Evolutionary conservation across 1,284 basidiomycete species (phyloP), one percentile per base, ranked within the genome.

Genomic region (Fomitopsis betulina): DNA sequence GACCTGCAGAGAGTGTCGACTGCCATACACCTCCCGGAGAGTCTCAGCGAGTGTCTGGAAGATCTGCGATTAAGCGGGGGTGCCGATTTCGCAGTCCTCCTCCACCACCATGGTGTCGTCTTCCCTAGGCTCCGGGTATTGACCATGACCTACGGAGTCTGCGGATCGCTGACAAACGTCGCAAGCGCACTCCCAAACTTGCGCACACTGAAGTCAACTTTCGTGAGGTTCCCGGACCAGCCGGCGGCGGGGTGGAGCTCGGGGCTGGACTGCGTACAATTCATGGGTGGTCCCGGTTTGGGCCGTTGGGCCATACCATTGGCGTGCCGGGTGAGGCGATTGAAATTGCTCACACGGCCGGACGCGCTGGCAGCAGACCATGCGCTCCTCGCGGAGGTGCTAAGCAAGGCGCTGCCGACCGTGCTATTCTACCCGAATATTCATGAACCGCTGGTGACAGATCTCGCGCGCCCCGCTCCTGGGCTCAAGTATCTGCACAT

Each of bases 171-270:
- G 3, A 23, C 37, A 8, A 39, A 17, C 19, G 12, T 57, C 9
- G 49, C 56, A 21, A 39, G 37, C 50, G 49, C 23, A 15, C 53
- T 57, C 50, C 56, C 56, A 5, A 39, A 43, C 10, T 35, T 57
- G 23, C 32, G 27, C 30, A 23, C 9, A 4, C 17, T 56, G 13
- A 43, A 27, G 17, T 38, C 15, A 37, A 35, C 21, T 8, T 39
- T 38, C 17, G 47, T 13, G 12, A 19, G 8, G n/a, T n/a, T n/a
- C n/a, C n/a, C n/a, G 33, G 27, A 19, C 9, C 32, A 49, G 37
- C 35, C 23, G 4, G 4, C 23, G 9, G 35, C 55, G 2, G 47
- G 10, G 21, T 56, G 55, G 55, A 37, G 13, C 12, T 4, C 35
- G 15, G 21, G 5, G 19, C 30, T 56, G n/a, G 45, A 50, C 15